Conservation (phyloP, 2,329 filamentous ascomycete genomes). For the Pseudogymnoascus sp. region DNA sequence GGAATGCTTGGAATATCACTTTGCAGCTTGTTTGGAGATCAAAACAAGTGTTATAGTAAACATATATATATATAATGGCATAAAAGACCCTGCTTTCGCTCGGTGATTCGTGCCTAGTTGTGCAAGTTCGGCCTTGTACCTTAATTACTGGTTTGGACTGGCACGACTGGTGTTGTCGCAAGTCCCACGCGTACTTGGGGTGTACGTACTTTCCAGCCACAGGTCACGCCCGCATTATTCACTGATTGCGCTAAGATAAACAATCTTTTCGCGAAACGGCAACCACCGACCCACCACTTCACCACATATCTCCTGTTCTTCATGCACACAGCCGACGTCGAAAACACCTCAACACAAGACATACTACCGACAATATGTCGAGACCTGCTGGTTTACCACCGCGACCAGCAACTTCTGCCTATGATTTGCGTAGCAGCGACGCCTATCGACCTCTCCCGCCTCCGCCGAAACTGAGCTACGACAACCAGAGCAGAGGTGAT, state of each 20-base stretch:
- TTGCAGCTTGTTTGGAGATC: not conserved
- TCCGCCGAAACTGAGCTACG: not conserved
- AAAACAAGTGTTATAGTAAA: slow-evolving; percentile 4
- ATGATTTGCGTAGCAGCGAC: not conserved
- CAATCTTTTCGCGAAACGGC: slow-evolving; percentile 5
- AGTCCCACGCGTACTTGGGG: not conserved
- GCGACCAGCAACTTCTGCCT: slow-evolving; percentile 1
- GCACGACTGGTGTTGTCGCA: not conserved
- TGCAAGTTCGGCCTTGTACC: slow-evolving; percentile 3
- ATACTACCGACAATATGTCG: slow-evolving; percentile 1
- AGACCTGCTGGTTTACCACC: slow-evolving; percentile 8
- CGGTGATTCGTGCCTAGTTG: not conserved
- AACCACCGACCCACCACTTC: not conserved
- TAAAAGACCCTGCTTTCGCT: not conserved
- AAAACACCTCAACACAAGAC: not conserved
- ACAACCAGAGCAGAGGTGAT: not conserved
- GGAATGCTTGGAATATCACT: not conserved
- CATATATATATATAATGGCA: not conserved
- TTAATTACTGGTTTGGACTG: not conserved
- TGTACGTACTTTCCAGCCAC: not conserved
- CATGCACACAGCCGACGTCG: slow-evolving; percentile 4
- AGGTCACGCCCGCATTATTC: slow-evolving; percentile 7
- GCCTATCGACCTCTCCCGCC: slow-evolving; percentile 1
- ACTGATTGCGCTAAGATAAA: slow-evolving; percentile 11
- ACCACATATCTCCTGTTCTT: not conserved